A percentile compares a stretch with the other conserved stretches of the same genome.
Conservation (phyloP, 2,329 filamentous ascomycete genomes). For the Fusarium nurragi region DNA sequence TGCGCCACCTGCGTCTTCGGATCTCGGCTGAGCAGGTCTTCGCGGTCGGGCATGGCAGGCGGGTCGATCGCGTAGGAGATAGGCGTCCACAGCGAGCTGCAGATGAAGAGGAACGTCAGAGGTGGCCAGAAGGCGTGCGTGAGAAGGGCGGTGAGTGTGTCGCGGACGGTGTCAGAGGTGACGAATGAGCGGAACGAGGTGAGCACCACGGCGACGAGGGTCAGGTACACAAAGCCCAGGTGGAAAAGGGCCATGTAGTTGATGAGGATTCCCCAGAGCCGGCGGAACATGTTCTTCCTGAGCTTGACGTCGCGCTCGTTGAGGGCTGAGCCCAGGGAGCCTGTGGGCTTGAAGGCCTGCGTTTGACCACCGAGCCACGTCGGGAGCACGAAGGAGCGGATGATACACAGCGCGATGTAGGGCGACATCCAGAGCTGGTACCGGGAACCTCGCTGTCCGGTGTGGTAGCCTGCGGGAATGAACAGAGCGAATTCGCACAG, state of each 20-base stretch:
- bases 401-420: slow-evolving; percentile 66
- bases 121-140: slow-evolving; percentile 72
- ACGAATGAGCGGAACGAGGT: slow-evolving; percentile 62
- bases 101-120: slow-evolving; percentile 64
- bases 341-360: slow-evolving; percentile 69
- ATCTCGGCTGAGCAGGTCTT: slow-evolving; percentile 65
- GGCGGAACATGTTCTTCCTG: slow-evolving; percentile 62
- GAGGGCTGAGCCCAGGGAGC: slow-evolving; percentile 63
- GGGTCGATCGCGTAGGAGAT: slow-evolving; percentile 70
- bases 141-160: slow-evolving; percentile 61
- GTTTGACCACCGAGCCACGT: slow-evolving; percentile 67
- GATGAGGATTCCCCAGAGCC: slow-evolving; percentile 63
- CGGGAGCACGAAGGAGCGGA: slow-evolving; percentile 67
- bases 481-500: slow-evolving; percentile 67
- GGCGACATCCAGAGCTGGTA: slow-evolving; percentile 71
- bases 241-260: slow-evolving; percentile 67
- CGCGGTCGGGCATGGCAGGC: slow-evolving; percentile 65
- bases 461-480: slow-evolving; percentile 67
- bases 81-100: slow-evolving; percentile 66
- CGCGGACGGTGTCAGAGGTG: slow-evolving; percentile 49
- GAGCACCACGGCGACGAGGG: slow-evolving; percentile 59
- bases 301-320: slow-evolving; percentile 66
- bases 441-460: slow-evolving; percentile 64
- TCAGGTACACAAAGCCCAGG: slow-evolving; percentile 63
- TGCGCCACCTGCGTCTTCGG: slow-evolving; percentile 63